Evolutionary conservation across 106 monocot species (phyloP), one percentile per base, ranked within the genome.

Genomic region (Dendrobium huoshanense): DNA sequence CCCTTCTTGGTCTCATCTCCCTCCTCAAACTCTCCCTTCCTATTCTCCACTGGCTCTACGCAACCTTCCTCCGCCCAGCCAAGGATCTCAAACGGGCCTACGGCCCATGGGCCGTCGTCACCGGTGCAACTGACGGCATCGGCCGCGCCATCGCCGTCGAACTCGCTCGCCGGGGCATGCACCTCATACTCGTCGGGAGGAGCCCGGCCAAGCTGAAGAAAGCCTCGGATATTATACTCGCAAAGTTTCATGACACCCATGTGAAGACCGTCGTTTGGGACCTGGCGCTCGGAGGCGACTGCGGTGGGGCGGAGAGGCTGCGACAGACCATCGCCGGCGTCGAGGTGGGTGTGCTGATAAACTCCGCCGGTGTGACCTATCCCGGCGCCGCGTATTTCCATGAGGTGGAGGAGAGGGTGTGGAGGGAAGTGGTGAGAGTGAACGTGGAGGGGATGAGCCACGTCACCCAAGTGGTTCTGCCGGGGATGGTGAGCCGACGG

Each of bases 51-150:
- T 95, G 88, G 83, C 7, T 88, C 78, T 86, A 91, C 80, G 47
- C 73, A 44, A 49, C 55, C 82, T 93, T 95, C 82, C 80, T 93
- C 80, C 80, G 91, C 11, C 84, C 81, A 2, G 64, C 73, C 19
- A 93, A 87, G 75, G 73, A 88, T 77, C 89, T 93, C 75, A 81
- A 45, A 31, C 16, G 49, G 13, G 15, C 17, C 25, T 93, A 93
- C 84, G 95, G 95, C 80, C 64, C 85, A 8, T 96, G 91, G 91
- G 93, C 93, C 9, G 80, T 96, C 79, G 82, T 96, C 59, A 96
- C 95, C 68, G 93, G 93, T 48, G 80, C 93, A 67, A 96, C 91
- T 0, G 91, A 96, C 80, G 93, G 95, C 78, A 96, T 96, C 82
- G 93, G 93, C 24, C 85, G 72, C 70, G 86, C 88, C 59, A 61